A percentile compares a stretch with the other conserved stretches of the same genome.
These are phyloP conservation scores for Pichia insulana DNA, from an alignment of 805 yeast genomes.

Conservation along the genomic window DNA sequence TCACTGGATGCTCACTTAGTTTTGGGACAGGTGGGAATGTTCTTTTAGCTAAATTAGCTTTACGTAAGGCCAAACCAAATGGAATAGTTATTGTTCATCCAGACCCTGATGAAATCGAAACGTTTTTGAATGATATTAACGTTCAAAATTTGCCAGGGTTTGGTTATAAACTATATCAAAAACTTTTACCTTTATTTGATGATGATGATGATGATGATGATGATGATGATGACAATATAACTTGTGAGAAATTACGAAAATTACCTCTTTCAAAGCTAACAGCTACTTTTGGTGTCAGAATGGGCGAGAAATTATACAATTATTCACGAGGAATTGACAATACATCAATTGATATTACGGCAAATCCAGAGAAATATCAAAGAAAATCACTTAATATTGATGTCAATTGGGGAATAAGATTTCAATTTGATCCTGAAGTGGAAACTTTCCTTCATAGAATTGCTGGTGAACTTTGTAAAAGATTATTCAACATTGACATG, in stretches of 20 bases:
- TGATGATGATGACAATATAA: constrained; percentile 15
- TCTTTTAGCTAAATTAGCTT: constrained; percentile 66
- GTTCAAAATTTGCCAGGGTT: constrained; percentile 53
- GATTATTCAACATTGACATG: constrained; percentile 40
- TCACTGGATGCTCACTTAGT: constrained; percentile 63
- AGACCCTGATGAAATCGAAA: constrained; percentile 18
- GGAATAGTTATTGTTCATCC: constrained; percentile 39
- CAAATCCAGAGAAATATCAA: constrained; percentile 40
- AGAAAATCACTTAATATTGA: constrained; percentile 81
- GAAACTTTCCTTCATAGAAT: constrained; percentile 54
- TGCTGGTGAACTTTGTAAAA: constrained; percentile 46
- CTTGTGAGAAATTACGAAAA: constrained; percentile 32
- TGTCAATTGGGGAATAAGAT: constrained; percentile 84
- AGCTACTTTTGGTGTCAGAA: constrained; percentile 54
- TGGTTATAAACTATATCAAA: constrained; percentile 43
- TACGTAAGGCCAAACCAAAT: constrained; percentile 71
- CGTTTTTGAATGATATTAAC: constrained; percentile 30
- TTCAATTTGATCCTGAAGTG: constrained; percentile 50
- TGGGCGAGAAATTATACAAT: constrained; percentile 54
- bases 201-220: constrained; percentile 13
- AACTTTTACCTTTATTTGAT: constrained; percentile 29
- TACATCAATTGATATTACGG: constrained; percentile 46
- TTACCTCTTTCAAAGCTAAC: constrained; percentile 31
- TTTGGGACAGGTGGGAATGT: constrained; percentile 73
- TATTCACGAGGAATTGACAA: constrained; percentile 63